Evolutionary conservation across 805 yeast species (phyloP).

Genomic region (baker's yeast (Saccharomyces cerevisiae)): DNA sequence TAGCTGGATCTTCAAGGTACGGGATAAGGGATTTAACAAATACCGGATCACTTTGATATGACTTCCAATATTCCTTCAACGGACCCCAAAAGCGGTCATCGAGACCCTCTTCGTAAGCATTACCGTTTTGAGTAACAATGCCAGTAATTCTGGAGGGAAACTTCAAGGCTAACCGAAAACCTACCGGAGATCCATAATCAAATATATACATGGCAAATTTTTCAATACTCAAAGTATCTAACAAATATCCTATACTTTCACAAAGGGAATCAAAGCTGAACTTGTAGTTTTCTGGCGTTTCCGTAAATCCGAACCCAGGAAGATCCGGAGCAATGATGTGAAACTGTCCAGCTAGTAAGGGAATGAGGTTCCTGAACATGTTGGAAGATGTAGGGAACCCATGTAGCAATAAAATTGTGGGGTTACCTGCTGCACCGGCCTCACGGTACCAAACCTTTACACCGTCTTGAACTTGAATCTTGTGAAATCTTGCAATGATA

Average conservation of each 20-base stretch:
- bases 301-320: slow-evolving; percentile 38
- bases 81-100: slow-evolving; percentile 34
- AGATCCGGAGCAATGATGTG: slow-evolving; percentile 39
- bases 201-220: slow-evolving; percentile 33
- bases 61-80: slow-evolving; percentile 29
- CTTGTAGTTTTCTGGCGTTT: slow-evolving; percentile 22
- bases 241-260: slow-evolving; percentile 27
- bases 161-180: slow-evolving; percentile 32
- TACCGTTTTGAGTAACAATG: slow-evolving; percentile 37
- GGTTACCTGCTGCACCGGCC: slow-evolving; percentile 33
- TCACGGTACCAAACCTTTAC: slow-evolving; percentile 34
- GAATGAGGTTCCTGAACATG: slow-evolving; percentile 33
- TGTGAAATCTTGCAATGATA: slow-evolving; percentile 1
- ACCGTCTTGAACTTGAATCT: slow-evolving; percentile 1
- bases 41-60: slow-evolving; percentile 11
- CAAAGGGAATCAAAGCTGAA: slow-evolving; percentile 31
- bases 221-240: slow-evolving; percentile 21
- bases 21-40: slow-evolving; percentile 9
- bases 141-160: slow-evolving; percentile 28
- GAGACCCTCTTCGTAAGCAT: slow-evolving; percentile 39
- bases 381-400: slow-evolving; percentile 40
- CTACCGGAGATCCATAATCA: slow-evolving; percentile 41
- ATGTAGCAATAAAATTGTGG: slow-evolving; percentile 34
- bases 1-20: slow-evolving; percentile 14
- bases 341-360: slow-evolving; percentile 30